phyloP scores from a whole-genome alignment of 2,329 filamentous ascomycete species.

The Ceratocystis smalleyi region DNA sequence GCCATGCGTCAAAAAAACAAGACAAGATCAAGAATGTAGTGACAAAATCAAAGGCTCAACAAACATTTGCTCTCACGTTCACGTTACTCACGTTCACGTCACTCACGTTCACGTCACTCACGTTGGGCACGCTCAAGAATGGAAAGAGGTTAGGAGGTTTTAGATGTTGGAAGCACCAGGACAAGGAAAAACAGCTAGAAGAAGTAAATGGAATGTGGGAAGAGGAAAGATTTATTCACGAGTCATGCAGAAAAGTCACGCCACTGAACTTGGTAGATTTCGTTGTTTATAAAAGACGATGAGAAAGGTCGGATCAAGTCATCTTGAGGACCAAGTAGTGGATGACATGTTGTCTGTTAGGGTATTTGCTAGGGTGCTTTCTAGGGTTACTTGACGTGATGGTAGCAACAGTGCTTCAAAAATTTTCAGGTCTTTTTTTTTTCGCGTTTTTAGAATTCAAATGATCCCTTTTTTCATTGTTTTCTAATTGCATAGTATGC shows the following conservation, averaged over 20 bases:
- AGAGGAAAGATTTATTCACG: neutral
- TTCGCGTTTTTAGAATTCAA: too few species aligned
- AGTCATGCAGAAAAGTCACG: neutral
- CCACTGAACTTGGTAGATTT: neutral
- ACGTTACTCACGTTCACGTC: neutral
- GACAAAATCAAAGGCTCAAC: neutral
- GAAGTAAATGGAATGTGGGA: neutral
- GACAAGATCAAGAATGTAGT: neutral
- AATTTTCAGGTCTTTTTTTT: too few species aligned
- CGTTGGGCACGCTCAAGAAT: neutral
- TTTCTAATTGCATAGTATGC: neutral
- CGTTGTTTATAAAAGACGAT: neutral
- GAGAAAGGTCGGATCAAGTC: neutral
- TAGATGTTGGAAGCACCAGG: too few species aligned
- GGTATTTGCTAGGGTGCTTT: neutral
- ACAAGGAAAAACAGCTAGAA: neutral
- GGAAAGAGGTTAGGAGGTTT: neutral
- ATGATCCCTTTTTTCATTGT: neutral
- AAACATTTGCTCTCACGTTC: neutral
- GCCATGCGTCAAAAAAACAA: neutral
- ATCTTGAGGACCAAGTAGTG: neutral
- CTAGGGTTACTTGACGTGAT: too few species aligned
- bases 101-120: neutral
- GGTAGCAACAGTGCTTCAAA: too few species aligned
- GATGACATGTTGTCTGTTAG: neutral